Conservation (phyloP, 805 yeast species). For the Maudiozyma saulgeensis region DNA sequence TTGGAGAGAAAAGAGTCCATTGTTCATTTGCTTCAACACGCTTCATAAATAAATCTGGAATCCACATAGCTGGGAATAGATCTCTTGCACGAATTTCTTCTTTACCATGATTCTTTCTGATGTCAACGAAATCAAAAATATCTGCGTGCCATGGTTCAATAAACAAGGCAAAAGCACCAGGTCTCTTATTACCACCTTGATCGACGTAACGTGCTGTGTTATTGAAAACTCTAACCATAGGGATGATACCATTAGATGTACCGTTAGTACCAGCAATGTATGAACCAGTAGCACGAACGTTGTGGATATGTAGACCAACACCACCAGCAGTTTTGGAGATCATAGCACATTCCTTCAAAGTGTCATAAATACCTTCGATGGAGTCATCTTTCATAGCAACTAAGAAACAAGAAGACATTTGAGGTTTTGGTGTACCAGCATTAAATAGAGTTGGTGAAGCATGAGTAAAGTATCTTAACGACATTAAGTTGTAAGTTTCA, state of each 20-base stretch:
- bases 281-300: conserved; percentile 75
- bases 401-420: conserved; percentile 86
- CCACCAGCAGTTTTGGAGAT: conserved; percentile 94
- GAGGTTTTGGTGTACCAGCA: conserved; percentile 77
- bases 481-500: conserved; percentile 82
- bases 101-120: conserved; percentile 88
- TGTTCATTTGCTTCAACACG: conserved; percentile 69
- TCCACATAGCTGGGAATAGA: conserved; percentile 84
- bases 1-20: conserved; percentile 86
- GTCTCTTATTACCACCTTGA: conserved; percentile 95
- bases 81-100: conserved; percentile 91
- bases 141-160: conserved; percentile 96
- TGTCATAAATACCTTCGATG: conserved; percentile 84
- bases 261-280: conserved; percentile 88
- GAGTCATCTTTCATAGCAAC: conserved; percentile 88
- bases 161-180: conserved; percentile 91
- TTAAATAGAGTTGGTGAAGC: conserved; percentile 92
- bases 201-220: conserved; percentile 93
- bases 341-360: conserved; percentile 76
- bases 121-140: conserved; percentile 70
- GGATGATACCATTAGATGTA: conserved; percentile 80
- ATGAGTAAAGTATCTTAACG: conserved; percentile 75
- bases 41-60: conserved; percentile 87
- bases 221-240: conserved; percentile 89
- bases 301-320: conserved; percentile 77